A percentile compares a stretch with the other conserved stretches of the same genome.
These are phyloP conservation scores for Coemansia sp. DNA, from an alignment of 192 early-diverging fungal genomes.

Conservation along the genomic window DNA sequence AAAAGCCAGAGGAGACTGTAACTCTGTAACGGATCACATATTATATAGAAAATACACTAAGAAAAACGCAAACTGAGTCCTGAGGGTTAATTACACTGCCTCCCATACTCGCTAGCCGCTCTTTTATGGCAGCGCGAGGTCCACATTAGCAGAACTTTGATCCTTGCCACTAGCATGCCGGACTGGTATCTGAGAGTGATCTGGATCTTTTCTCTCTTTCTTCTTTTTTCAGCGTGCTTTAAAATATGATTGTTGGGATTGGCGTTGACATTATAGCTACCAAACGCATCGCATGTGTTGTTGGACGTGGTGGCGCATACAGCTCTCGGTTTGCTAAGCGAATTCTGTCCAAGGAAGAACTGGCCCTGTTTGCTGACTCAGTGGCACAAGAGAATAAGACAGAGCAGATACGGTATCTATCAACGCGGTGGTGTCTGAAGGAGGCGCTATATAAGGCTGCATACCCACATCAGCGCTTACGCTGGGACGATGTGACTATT, in stretches of 20 bases:
- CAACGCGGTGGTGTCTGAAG: conserved; percentile 50
- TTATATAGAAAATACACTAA: too few relatives aligned
- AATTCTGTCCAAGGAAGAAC: conserved; percentile 58
- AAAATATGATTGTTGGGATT: conserved; percentile 70
- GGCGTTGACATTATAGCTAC: conserved; percentile 78
- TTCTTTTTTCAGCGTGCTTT: not conserved
- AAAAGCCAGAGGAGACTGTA: too few relatives aligned
- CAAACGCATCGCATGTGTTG: conserved; percentile 60
- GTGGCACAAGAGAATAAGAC: not conserved
- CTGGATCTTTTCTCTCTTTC: not conserved
- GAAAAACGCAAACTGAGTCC: too few relatives aligned
- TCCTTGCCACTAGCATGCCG: too few relatives aligned
- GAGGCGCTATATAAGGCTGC: conserved; percentile 51
- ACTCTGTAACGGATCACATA: too few relatives aligned
- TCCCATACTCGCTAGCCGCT: too few relatives aligned
- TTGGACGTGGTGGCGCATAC: conserved; percentile 51
- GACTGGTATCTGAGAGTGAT: not conserved
- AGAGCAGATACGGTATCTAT: conserved; percentile 20
- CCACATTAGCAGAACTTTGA: too few relatives aligned
- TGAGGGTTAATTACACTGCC: too few relatives aligned
- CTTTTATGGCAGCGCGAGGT: too few relatives aligned
- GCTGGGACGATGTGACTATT: conserved; percentile 38
- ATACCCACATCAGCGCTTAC: conserved; percentile 32
- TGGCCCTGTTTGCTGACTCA: not conserved
- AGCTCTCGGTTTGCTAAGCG: conserved; percentile 59